Conservation (phyloP, 257 asterid species). For the Phtheirospermum japonicum region DNA sequence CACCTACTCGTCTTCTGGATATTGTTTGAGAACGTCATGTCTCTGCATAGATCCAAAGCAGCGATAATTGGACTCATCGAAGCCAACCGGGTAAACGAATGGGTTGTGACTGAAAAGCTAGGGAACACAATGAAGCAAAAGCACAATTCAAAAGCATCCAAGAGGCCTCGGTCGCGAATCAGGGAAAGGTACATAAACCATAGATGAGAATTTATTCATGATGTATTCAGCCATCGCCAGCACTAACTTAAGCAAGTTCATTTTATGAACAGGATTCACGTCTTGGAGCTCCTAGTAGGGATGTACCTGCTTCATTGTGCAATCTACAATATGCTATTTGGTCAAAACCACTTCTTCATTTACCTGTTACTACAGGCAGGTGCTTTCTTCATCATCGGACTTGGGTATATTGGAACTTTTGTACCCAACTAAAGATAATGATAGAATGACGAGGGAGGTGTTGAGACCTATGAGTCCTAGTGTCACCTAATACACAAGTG, state of each 20-base stretch:
- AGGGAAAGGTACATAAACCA: conserved; percentile 45
- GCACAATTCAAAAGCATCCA: conserved; percentile 33
- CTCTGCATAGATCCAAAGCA: conserved; percentile 78
- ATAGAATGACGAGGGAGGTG: conserved; percentile 4
- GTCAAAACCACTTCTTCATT: conserved; percentile 62
- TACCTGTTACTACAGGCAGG: conserved; percentile 76
- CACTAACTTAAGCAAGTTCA: conserved; percentile 18
- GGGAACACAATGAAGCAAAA: conserved; percentile 56
- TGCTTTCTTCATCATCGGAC: conserved; percentile 72
- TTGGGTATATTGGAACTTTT: conserved; percentile 69
- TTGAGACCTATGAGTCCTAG: conserved; percentile 16
- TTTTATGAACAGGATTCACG: conserved; percentile 53
- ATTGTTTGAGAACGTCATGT: conserved; percentile 75
- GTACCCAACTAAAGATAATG: conserved; percentile 46
- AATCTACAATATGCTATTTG: conserved; percentile 61
- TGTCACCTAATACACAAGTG: conserved; percentile 7
- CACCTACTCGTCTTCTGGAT: conserved; percentile 73
- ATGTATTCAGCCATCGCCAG: conserved; percentile 22
- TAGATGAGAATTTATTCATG: background rate
- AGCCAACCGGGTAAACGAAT: conserved; percentile 66
- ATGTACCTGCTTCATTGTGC: conserved; percentile 82
- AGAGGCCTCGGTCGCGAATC: conserved; percentile 47
- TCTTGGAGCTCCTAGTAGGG: conserved; percentile 73
- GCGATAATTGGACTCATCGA: conserved; percentile 71
- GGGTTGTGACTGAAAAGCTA: conserved; percentile 78